Evolutionary conservation across 148 eudicot species (phyloP).

Genomic region (Rhododendron molle): DNA sequence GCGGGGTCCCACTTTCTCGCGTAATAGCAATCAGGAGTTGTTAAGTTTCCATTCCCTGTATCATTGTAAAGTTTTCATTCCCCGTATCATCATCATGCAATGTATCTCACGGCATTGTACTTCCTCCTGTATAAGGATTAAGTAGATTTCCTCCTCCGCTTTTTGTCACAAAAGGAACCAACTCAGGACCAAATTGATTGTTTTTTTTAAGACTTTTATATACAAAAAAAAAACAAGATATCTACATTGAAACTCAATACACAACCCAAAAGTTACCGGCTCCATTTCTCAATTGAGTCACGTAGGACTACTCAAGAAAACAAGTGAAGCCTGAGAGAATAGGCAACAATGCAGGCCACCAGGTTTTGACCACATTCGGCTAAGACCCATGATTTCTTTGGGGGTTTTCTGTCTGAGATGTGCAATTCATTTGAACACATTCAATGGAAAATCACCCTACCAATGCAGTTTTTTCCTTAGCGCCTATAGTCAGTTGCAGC

Average conservation of each 20-base stretch:
- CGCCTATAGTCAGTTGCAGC: neutral
- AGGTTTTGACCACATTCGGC: neutral
- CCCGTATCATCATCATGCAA: neutral
- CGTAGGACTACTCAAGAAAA: neutral
- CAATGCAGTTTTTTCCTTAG: neutral
- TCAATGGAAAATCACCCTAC: neutral
- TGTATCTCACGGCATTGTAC: neutral
- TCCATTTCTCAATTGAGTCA: neutral
- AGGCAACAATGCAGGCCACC: neutral
- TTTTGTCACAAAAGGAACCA: neutral
- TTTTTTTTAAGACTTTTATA: neutral
- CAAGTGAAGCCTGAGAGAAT: neutral
- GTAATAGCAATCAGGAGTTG: neutral
- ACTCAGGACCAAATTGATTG: neutral
- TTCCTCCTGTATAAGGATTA: neutral
- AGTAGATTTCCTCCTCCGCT: neutral
- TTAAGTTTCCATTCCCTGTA: neutral
- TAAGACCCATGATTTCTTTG: neutral
- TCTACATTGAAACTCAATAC: neutral
- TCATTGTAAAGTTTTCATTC: too few species aligned
- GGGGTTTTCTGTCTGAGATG: too few species aligned
- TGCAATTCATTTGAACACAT: neutral
- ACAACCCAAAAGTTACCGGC: neutral
- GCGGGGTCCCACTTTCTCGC: neutral
- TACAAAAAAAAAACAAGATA: neutral